Conservation (phyloP, 371 early-diverging fungal genomes). For the Apophysomyces ossiformis region DNA sequence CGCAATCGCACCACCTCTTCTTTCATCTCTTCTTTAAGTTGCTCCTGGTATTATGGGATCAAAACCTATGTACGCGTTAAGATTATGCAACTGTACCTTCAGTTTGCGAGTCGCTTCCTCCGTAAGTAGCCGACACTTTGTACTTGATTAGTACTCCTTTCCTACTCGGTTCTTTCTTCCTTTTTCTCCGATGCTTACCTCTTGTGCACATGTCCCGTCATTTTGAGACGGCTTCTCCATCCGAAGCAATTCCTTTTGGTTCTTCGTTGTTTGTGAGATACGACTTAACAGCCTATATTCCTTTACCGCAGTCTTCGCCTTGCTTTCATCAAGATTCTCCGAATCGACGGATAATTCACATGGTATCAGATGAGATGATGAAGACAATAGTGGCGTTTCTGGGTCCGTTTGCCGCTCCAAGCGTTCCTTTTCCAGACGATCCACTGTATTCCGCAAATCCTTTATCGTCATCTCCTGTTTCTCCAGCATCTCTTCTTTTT, state of each 20-base stretch:
- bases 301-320: conserved; percentile 6
- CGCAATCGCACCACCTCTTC: neutral
- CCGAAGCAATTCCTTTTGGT: neutral
- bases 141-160: neutral
- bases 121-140: neutral
- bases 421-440: conserved; percentile 12
- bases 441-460: conserved; percentile 25
- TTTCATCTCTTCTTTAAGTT: conserved; percentile 11
- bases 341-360: conserved; percentile 26
- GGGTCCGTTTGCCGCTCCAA: conserved; percentile 11
- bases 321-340: conserved; percentile 12
- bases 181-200: neutral
- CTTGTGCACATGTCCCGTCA: neutral
- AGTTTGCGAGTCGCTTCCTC: neutral
- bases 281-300: neutral
- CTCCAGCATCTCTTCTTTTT: conserved; percentile 23
- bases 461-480: conserved; percentile 34
- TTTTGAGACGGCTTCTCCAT: neutral
- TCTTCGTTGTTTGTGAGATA: neutral
- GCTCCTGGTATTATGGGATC: conserved; percentile 1
- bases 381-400: conserved; percentile 23
- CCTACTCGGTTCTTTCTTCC: neutral
- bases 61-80: conserved; percentile 2
- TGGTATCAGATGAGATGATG: conserved; percentile 25
- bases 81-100: neutral